These are phyloP conservation scores for Pugionium cornutum DNA, from an alignment of 345 rosid genomes.

Conservation along the genomic window DNA sequence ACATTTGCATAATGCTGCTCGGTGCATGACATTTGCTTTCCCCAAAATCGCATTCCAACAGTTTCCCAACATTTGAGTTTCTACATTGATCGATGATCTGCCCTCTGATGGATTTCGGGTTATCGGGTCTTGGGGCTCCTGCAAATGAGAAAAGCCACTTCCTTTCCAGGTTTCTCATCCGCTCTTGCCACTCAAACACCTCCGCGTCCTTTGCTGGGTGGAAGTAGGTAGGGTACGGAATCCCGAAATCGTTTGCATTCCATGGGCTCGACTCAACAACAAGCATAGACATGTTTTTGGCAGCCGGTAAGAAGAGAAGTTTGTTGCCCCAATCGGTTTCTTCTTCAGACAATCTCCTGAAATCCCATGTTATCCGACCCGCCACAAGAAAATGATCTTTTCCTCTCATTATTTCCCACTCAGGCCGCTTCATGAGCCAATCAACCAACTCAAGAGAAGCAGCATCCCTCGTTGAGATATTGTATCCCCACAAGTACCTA, in stretches of 20 bases:
- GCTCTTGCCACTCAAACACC: slow-evolving; percentile 74
- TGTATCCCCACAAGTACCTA: slow-evolving; percentile 81
- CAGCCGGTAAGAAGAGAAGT: slow-evolving; percentile 81
- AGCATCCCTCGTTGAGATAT: slow-evolving; percentile 70
- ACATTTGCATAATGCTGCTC: slow-evolving; percentile 84
- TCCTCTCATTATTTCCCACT: slow-evolving; percentile 84
- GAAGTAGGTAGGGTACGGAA: slow-evolving; percentile 86
- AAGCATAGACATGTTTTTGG: slow-evolving; percentile 89
- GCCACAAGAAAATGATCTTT: slow-evolving; percentile 91
- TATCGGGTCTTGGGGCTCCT: slow-evolving; percentile 83
- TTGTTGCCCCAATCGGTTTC: slow-evolving; percentile 89
- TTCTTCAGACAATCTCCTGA: slow-evolving; percentile 70
- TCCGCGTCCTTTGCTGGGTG: slow-evolving; percentile 84
- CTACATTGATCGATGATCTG: slow-evolving; percentile 79
- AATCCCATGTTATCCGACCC: slow-evolving; percentile 94
- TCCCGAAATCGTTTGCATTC: slow-evolving; percentile 89
- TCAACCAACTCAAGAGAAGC: slow-evolving; percentile 81
- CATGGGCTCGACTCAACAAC: slow-evolving; percentile 96
- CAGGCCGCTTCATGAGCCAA: slow-evolving; percentile 83
- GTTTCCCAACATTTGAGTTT: slow-evolving; percentile 55
- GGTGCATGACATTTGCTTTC: slow-evolving; percentile 96
- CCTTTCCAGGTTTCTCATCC: slow-evolving; percentile 79
- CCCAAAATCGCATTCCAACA: slow-evolving; percentile 84
- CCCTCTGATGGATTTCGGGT: slow-evolving; percentile 75
- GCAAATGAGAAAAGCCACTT: slow-evolving; percentile 96